Conservation (phyloP, 345 rosid genomes). For the Pistacia vera region DNA sequence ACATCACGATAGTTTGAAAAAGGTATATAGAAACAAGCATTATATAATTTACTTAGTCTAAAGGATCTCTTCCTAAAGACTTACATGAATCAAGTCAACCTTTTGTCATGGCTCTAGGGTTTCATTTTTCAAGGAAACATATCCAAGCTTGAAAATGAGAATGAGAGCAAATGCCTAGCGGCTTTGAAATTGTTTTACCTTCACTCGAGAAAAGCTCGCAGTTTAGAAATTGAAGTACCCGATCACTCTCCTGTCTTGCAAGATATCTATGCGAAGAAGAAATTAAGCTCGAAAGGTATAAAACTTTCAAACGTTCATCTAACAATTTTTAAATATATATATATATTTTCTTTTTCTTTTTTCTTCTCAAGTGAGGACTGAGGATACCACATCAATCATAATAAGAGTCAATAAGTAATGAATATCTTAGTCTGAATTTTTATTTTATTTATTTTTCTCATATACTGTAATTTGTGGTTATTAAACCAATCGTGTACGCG, state of each 20-base stretch:
- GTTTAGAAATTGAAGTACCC: conserved; percentile 56
- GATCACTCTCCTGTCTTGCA: conserved; percentile 54
- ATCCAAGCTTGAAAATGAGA: conserved; percentile 53
- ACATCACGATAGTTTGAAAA: conserved; percentile 55
- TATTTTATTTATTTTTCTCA: too few relatives aligned
- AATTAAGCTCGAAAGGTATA: conserved; percentile 70
- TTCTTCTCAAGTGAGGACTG: too few relatives aligned
- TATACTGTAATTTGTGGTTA: too few relatives aligned
- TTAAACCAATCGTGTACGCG: conserved; percentile 15
- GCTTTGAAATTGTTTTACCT: conserved; percentile 95
- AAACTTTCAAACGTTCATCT: conserved; percentile 15
- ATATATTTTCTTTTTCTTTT: neutral
- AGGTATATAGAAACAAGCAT: conserved; percentile 40
- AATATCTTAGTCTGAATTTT: neutral
- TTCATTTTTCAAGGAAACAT: conserved; percentile 62
- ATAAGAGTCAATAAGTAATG: neutral
- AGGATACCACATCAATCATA: too few relatives aligned
- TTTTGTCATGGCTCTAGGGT: conserved; percentile 39
- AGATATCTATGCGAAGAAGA: conserved; percentile 54
- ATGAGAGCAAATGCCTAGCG: conserved; percentile 91
- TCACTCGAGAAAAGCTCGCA: conserved; percentile 65
- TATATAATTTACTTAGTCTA: neutral
- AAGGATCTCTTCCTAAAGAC: too few relatives aligned
- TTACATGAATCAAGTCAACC: neutral
- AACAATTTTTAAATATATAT: neutral